Evolutionary conservation across 352 stramenopile species (phyloP), one percentile per base, ranked within the genome.

Genomic region (Phytophthora fragariaefolia): DNA sequence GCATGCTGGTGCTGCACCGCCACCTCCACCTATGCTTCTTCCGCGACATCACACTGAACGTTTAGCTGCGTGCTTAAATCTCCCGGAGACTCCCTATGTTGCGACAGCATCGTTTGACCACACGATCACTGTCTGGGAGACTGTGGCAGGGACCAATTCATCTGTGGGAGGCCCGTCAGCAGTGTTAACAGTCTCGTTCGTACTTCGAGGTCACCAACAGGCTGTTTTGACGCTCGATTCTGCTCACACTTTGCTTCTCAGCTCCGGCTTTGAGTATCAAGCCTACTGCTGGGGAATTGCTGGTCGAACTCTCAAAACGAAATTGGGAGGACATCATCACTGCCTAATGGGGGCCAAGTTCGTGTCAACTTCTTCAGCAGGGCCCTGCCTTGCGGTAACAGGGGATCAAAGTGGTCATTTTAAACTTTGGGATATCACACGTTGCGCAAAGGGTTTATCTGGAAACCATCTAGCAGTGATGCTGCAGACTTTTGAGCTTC

Each of bases 191-290:
- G 64, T 84, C n/a, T 70, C 72, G 1, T 92, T 84, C 59, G 71
- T 82, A n/a, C 82, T 96, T 9, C 48, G 74, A 27, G 82, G 83
- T 1, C 89, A 96, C 43, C 52, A 70, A 20, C 83, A 92, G 52
- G 87, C 76, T 2, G 78, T 95, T 12, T 65, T 83, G 20, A 80
- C 84, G 17, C 70, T 96, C 8, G 85, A 91, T 43, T 93, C 81
- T 30, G 58, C 64, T 22, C 66, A 90, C 20, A 72, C 70, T 4
- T 42, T 92, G 4, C 52, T 96, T 7, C 55, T 96, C 8, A 93
- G 78, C 58, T 89, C 74, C 6, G 89, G 87, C 0, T 96, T 96
- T 43, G 89, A 96, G 52, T 83, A 95, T 49, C 79, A 92, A 63
- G 84, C 86, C 5, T 91, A 91, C 24, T 89, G 86, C 58, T 96